Evolutionary conservation across 2,329 filamentous ascomycete species (phyloP).

Genomic region (Fusarium illudens): DNA sequence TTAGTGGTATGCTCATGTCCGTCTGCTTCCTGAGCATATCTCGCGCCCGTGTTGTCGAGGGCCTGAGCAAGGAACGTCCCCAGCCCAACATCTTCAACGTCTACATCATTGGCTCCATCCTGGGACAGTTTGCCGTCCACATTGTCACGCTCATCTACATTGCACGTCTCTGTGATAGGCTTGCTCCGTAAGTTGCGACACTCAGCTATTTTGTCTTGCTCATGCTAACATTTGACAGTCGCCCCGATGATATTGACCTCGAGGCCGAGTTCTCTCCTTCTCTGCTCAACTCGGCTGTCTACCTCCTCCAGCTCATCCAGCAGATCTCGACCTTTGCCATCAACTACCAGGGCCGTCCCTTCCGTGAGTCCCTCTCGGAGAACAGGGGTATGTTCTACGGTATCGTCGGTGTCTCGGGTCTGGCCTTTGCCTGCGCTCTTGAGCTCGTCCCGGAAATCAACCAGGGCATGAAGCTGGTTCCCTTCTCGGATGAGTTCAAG

Average conservation of each 20-base stretch:
- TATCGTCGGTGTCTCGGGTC: constrained; percentile 85
- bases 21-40: constrained; percentile 99
- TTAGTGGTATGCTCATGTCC: constrained; percentile 99
- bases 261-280: constrained; percentile 95
- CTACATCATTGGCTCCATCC: constrained; percentile 97
- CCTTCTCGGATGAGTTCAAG: constrained; percentile 91
- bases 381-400: constrained; percentile 99
- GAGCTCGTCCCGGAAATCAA: constrained; percentile 97
- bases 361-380: constrained; percentile 94
- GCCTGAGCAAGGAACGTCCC: constrained; percentile 93
- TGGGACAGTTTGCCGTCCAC: constrained; percentile 96
- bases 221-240: constrained; percentile 49
- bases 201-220: neutral
- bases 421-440: constrained; percentile 93
- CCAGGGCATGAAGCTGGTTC: constrained; percentile 89
- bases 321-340: constrained; percentile 99
- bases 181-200: constrained; percentile 77
- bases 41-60: constrained; percentile 94
- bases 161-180: constrained; percentile 83
- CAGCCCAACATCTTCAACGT: constrained; percentile 99
- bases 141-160: constrained; percentile 95
- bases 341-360: constrained; percentile 98
- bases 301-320: constrained; percentile 96
- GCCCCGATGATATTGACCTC: constrained; percentile 75
- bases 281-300: constrained; percentile 94